phyloP scores from a whole-genome alignment of 139 green algal species.

The Choricystis sp. region DNA sequence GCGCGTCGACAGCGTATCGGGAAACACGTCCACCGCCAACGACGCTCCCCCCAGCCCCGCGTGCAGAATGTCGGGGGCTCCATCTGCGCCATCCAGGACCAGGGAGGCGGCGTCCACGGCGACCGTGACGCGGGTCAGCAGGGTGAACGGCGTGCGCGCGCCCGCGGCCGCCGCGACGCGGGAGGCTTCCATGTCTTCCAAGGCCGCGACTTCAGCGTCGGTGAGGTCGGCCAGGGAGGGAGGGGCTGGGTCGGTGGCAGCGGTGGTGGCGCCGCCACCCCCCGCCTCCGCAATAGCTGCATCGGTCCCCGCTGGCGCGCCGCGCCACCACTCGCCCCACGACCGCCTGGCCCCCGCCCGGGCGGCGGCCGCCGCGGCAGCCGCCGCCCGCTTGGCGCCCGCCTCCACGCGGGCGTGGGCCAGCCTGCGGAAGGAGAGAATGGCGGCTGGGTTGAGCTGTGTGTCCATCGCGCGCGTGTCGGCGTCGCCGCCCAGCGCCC shows the following conservation, averaged over 20 bases:
- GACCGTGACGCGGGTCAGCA: constrained; percentile 23
- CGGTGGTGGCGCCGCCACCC: too few species aligned
- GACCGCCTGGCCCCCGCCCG: not conserved
- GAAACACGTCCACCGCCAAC: constrained; percentile 20
- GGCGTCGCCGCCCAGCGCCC: constrained; percentile 19
- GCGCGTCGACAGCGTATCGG: constrained; percentile 23
- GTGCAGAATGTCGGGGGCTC: constrained; percentile 15
- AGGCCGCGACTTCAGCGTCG: not conserved
- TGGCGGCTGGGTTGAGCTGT: constrained; percentile 49
- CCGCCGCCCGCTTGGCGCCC: constrained; percentile 8
- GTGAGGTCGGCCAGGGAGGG: not conserved
- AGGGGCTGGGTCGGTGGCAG: too few species aligned
- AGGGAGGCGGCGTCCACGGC: constrained; percentile 22
- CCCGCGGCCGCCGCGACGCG: too few species aligned
- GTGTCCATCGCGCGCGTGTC: constrained; percentile 41
- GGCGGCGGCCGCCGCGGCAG: constrained; percentile 5
- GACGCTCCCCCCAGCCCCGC: constrained; percentile 16
- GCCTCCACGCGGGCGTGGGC: constrained; percentile 34
- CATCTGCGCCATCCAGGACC: constrained; percentile 22
- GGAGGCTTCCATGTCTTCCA: not conserved
- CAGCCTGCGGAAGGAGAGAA: constrained; percentile 58
- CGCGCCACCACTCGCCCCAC: not conserved
- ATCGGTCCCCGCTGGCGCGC: too few species aligned
- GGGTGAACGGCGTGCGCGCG: constrained; percentile 28
- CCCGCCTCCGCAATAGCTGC: too few species aligned